Evolutionary conservation across 2,329 filamentous ascomycete species (phyloP), one percentile per base, ranked within the genome.

Genomic region (Trichophyton verrucosum): DNA sequence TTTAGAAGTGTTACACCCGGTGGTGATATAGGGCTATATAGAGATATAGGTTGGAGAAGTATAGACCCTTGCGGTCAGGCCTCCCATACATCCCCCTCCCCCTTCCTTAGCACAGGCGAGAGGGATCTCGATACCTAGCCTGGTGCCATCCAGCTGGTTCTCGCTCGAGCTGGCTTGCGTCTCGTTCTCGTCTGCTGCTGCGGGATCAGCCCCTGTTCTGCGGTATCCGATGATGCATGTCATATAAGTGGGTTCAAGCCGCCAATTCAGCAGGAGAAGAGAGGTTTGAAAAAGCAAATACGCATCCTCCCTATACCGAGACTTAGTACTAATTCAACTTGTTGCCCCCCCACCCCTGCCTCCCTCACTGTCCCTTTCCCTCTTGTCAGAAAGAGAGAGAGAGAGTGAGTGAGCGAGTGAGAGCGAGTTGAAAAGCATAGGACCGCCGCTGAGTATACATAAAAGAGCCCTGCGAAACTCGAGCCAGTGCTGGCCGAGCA

Each of bases 211-310:
- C 51, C 51, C 51, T 55, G 51, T 20, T 33, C 27, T 55, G 51
- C 33, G 51, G 51, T 55, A 55, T 33, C 51, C 51, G 51, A 55
- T 55, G 51, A 55, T 55, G 51, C 51, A 55, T 55, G 51, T 55
- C 51, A 55, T 55, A 36, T 55, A 55, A 55, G 51, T 55, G 51
- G 51, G 27, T 55, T 55, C 51, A 55, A 33, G 51, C 51, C 51
- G 51, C 51, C 51, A 55, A 55, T 55, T 55, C 51, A 55, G 51
- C 51, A 55, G 51, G 27, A 36, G 51, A 55, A 44, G 33, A 44
- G 40, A 44, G 40, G 40, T 44, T 55, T 55, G 27, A 55, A 55
- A 55, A 55, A 55, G 51, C 51, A 55, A 55, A 55, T 33, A 36
- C 27, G 24, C 27, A 15, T 55, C 51, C 49, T 55, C 49, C 49